Base-by-base conservation (phyloP, 768 basidiomycete genomes). In the Peribolospora kevripleyi region DNA sequence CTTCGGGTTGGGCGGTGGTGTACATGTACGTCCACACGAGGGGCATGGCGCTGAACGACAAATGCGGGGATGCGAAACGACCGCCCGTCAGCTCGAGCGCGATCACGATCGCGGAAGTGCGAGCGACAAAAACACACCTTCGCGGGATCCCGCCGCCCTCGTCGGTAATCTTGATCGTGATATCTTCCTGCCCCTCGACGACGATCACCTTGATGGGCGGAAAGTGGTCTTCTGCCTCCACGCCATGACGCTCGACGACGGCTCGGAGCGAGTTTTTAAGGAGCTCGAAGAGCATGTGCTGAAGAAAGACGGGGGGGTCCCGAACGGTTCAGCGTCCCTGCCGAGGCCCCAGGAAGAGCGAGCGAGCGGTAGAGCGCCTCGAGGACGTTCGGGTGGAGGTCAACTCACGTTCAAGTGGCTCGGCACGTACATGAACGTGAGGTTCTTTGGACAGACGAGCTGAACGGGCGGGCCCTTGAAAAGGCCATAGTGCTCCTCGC, bases 21-120 rank as follows among this genome's bases (percentile, higher is more conserved):
- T 65, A 66, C 85, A 93, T 91, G 67, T 88, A 97, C 56, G 91
- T 98, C 93, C 93, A 98, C 53, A 98, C 91, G 49, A 90, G 74
- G 6, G 88, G 86, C 11, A 97, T 81, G 0, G 85, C 84, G 58
- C 25, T 25, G 25, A 25, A 25, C 74, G 25, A 25, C 25, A 25
- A 25, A 25, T 25, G 25, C 1, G 25, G 25, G 25, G 25, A 25
- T 25, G 25, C 25, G 25, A 25, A 25, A 25, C 25, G 25, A 25
- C 25, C 25, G 25, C 25, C 25, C 25, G 25, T 25, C 25, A 25
- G 25, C 25, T 25, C 6, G 13, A 41, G 41, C 7, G 13, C 36
- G 10, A 43, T 64, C 65, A 53, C 60, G 25, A 25, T 25, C 25
- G 25, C 25, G 25, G 25, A 25, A 25, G 25, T 5, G 53, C 48